Base-by-base conservation (phyloP, 306 rosid species). In the Albizia julibrissin region DNA sequence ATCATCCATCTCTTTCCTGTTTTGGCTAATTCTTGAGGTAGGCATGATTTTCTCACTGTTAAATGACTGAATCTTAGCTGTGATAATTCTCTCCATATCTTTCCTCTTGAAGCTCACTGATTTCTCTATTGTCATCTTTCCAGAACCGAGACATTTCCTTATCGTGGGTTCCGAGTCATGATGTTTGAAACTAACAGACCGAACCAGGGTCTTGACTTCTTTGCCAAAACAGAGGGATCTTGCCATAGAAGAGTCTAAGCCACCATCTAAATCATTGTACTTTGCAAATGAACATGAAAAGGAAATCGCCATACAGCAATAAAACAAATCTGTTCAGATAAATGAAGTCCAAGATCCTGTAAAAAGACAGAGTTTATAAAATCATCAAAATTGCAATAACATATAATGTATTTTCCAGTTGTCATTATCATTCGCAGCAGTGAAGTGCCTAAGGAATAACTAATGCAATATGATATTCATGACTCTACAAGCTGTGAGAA, bases 81-180 rank as follows among this genome's bases (percentile, higher is more conserved):
- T 72, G 21, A 81, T 42, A 81, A 84, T 80, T 58, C 82, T 89
- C 78, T 86, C 89, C 24, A 86, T 54, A 12, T 89, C 91, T 29
- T 59, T 62, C 31, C 87, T 86, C 61, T 86, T 82, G 43, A 91
- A 85, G 86, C 89, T 89, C 69, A 89, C 87, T 24, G 92, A 89
- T 66, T 86, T 77, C 85, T 91, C 91, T 69, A 91, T 5, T 75
- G 68, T 79, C 89, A 89, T 86, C 80, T 66, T 87, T 76, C 86
- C 91, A 34, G 84, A 83, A 39, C 88, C 87, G 4, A 80, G 74
- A 15, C 91, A 86, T 81, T 79, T 87, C 81, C 72, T 24, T 66
- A 87, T 77, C 4, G 72, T 79, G 18, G 90, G 83, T 85, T 91
- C 94, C 61, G 82, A 81, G 80, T 87, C 92, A 27, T 58, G 59